Percentiles rank a stretch among this genome's conserved stretches.
Conservation (phyloP, 768 basidiomycete species). For the Crepidotus variabilis region DNA sequence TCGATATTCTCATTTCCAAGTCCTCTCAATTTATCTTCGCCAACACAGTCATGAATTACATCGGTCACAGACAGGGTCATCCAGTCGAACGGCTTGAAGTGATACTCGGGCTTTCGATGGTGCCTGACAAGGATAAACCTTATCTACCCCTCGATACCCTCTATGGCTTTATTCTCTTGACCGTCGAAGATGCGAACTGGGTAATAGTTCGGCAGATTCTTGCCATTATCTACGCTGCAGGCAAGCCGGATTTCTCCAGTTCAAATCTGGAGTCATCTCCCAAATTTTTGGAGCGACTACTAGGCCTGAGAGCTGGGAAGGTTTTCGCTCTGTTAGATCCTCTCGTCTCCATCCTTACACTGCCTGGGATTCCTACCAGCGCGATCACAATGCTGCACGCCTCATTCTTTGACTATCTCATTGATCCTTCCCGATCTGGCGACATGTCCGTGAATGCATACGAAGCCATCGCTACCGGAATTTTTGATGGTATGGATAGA, state of each 20-base stretch:
- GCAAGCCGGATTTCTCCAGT: neutral
- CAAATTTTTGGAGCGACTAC: neutral
- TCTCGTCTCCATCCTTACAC: neutral
- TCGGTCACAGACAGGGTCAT: neutral
- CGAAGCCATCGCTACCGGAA: neutral
- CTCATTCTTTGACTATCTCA: neutral
- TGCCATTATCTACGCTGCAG: neutral
- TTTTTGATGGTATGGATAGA: neutral
- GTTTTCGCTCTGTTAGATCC: neutral
- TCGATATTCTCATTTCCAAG: constrained; percentile 1
- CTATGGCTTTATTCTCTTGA: neutral
- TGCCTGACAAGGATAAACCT: constrained; percentile 2
- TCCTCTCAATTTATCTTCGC: constrained; percentile 13
- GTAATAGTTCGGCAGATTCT: neutral
- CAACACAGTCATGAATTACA: constrained; percentile 10
- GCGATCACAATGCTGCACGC: neutral
- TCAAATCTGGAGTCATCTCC: neutral
- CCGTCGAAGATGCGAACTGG: neutral
- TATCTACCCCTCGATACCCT: constrained; percentile 14
- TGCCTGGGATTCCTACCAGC: neutral
- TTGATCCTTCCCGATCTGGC: neutral
- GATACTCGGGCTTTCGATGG: constrained; percentile 1
- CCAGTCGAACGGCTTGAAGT: constrained; percentile 4
- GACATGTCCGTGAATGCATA: neutral
- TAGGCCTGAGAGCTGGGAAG: neutral